Conservation (phyloP, 805 yeast species). For the Yamadazyma insecticola region DNA sequence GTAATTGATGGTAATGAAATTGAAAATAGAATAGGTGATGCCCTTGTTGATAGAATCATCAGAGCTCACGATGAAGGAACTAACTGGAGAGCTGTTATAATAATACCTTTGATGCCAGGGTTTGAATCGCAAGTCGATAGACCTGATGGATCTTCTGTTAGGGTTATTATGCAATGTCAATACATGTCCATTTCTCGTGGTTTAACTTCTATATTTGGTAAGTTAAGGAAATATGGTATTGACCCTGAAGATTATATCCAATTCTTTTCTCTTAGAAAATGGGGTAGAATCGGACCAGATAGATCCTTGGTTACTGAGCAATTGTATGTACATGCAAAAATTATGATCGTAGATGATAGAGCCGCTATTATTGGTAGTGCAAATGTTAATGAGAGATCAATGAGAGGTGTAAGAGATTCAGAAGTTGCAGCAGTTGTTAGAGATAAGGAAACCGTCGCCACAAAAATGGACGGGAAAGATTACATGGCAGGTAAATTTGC, state of each 20-base stretch:
- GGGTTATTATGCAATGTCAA: slow-evolving; percentile 96
- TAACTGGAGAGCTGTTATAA: slow-evolving; percentile 84
- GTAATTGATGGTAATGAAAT: slow-evolving; percentile 78
- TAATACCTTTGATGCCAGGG: slow-evolving; percentile 97
- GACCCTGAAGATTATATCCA: slow-evolving; percentile 89
- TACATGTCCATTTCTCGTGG: slow-evolving; percentile 92
- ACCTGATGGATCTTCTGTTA: slow-evolving; percentile 90
- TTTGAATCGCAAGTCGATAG: slow-evolving; percentile 90
- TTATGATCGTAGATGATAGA: slow-evolving; percentile 88
- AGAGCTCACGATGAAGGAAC: slow-evolving; percentile 76
- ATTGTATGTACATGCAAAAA: slow-evolving; percentile 88
- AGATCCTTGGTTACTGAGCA: slow-evolving; percentile 81
- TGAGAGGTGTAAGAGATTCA: slow-evolving; percentile 91
- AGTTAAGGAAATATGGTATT: slow-evolving; percentile 73
- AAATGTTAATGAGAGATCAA: slow-evolving; percentile 92
- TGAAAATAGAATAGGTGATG: slow-evolving; percentile 90
- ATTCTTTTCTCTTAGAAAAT: slow-evolving; percentile 86
- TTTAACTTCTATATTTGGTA: slow-evolving; percentile 77
- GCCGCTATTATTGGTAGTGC: slow-evolving; percentile 96
- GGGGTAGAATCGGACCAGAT: slow-evolving; percentile 87
- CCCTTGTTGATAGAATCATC: slow-evolving; percentile 92
- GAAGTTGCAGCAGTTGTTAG: slow-evolving; percentile 88
- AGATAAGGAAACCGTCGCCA: slow-evolving; percentile 66
- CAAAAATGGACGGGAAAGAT: slow-evolving; percentile 79
- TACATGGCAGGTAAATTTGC: slow-evolving; percentile 85